A percentile compares a stretch with the other conserved stretches of the same genome.
Evolutionary conservation across 2,329 filamentous ascomycete genomes (phyloP).

Genomic region (Calonectria leucothoes): DNA sequence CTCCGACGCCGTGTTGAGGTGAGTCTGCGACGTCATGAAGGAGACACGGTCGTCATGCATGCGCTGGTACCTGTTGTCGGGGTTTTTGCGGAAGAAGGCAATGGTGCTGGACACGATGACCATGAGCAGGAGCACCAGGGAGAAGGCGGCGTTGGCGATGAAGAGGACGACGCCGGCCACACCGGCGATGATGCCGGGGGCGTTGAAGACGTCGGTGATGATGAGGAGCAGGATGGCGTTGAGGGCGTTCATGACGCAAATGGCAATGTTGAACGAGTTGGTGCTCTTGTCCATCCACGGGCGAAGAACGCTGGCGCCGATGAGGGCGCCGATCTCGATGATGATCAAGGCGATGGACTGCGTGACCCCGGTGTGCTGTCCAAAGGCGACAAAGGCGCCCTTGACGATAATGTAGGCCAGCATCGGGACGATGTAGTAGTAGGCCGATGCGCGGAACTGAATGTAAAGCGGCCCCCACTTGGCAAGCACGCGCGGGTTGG

Average conservation of each 20-base stretch:
- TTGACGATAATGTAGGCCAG: conserved; percentile 85
- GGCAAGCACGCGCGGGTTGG: conserved; percentile 89
- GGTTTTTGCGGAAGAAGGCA: conserved; percentile 71
- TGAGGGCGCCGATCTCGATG: conserved; percentile 82
- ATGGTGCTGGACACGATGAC: conserved; percentile 70
- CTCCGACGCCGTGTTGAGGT: conserved; percentile 78
- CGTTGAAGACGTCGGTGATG: conserved; percentile 87
- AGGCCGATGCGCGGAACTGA: conserved; percentile 93
- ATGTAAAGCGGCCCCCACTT: conserved; percentile 99
- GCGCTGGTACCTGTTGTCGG: conserved; percentile 46
- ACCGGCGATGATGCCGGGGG: conserved; percentile 84
- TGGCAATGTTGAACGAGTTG: conserved; percentile 95
- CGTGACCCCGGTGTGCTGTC: conserved; percentile 75
- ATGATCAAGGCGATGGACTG: conserved; percentile 87
- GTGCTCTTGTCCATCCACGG: conserved; percentile 99
- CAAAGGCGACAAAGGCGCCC: conserved; percentile 87
- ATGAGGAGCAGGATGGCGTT: conserved; percentile 90
- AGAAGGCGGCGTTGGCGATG: conserved; percentile 85
- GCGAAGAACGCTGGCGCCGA: conserved; percentile 81
- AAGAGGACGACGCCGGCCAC: conserved; percentile 92
- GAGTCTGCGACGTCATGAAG: conserved; percentile 97
- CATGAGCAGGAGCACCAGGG: conserved; percentile 84
- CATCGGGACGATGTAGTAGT: conserved; percentile 90
- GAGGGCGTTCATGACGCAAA: conserved; percentile 88
- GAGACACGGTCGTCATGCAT: conserved; percentile 97